Percentiles rank a stretch among this genome's conserved stretches.
These are phyloP conservation scores for Sugiyamaella marilandica DNA, from an alignment of 805 yeast species.

Conservation along the genomic window DNA sequence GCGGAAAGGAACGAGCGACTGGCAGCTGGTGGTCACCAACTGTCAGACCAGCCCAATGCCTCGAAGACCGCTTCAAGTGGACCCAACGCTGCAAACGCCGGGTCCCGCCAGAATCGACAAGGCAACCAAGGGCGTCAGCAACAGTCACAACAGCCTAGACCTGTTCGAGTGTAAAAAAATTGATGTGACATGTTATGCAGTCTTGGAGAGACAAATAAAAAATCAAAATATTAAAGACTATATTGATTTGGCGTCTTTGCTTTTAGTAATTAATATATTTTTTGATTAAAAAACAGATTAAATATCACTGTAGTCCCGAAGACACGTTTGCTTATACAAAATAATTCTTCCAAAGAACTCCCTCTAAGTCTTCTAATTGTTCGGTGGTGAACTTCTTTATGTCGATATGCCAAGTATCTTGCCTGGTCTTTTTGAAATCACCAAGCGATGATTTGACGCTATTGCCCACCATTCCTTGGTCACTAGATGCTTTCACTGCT, in stretches of 20 bases:
- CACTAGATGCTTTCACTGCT: constrained; percentile 65
- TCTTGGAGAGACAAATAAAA: not conserved
- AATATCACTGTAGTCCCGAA: too few relatives aligned
- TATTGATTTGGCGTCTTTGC: not conserved
- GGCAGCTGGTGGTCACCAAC: constrained; percentile 66
- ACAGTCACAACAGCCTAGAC: constrained; percentile 2
- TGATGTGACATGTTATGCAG: not conserved
- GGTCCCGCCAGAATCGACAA: constrained; percentile 7
- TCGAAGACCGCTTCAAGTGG: constrained; percentile 3
- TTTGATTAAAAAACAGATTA: not conserved
- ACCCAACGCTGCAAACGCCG: not conserved
- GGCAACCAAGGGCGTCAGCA: constrained; percentile 5
- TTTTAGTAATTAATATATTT: not conserved
- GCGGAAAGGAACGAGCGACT: constrained; percentile 83
- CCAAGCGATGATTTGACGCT: constrained; percentile 79
- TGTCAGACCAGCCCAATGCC: constrained; percentile 8
- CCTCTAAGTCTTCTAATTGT: constrained; percentile 87
- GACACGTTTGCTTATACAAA: constrained; percentile 50
- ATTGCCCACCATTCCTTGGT: constrained; percentile 74
- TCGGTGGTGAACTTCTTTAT: constrained; percentile 65
- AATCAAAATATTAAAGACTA: too few relatives aligned
- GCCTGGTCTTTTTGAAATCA: constrained; percentile 83
- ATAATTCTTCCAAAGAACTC: constrained; percentile 89
- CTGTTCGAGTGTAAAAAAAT: constrained; percentile 9
- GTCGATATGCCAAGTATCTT: constrained; percentile 95